phyloP scores from a whole-genome alignment of 139 green algal genomes.

The Micromonas pusilla region DNA sequence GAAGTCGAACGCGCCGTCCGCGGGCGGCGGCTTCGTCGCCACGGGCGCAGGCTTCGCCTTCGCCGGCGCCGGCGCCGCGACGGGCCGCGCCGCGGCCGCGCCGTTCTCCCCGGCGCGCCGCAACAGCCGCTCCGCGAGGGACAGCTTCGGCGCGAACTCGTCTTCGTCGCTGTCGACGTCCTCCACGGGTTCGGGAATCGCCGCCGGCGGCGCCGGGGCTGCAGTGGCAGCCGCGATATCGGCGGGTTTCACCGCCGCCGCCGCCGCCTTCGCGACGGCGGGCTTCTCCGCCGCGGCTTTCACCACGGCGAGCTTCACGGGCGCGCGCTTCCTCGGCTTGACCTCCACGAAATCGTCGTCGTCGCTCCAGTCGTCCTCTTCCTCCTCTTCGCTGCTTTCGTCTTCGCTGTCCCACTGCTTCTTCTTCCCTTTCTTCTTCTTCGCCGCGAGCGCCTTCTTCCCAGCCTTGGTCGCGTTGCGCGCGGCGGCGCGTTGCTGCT shows the following conservation, averaged over 20 bases:
- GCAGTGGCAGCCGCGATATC: too few relatives aligned
- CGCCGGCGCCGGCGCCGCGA: too few relatives aligned
- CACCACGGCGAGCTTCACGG: conserved; percentile 1
- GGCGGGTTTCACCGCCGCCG: too few relatives aligned
- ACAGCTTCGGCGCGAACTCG: background rate
- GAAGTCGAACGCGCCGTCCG: too few relatives aligned
- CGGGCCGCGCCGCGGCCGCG: background rate
- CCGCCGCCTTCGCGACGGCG: background rate
- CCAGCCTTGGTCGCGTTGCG: conserved; percentile 12
- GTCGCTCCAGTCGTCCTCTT: conserved; percentile 18
- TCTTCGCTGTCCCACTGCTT: background rate
- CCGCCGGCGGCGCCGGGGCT: background rate
- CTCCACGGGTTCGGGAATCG: too few relatives aligned
- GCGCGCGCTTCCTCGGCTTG: conserved; percentile 15
- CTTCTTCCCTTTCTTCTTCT: background rate
- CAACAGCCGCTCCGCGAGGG: background rate
- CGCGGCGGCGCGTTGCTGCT: conserved; percentile 25
- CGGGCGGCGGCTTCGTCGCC: background rate
- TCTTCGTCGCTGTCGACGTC: too few relatives aligned
- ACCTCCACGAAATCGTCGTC: conserved; percentile 20
- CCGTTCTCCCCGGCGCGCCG: background rate
- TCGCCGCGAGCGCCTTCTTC: conserved; percentile 21
- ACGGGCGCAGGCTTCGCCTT: background rate
- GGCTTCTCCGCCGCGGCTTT: conserved; percentile 17
- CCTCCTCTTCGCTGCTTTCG: background rate